phyloP scores from a whole-genome alignment of 2,329 filamentous ascomycete species.

The Calonectria pseudoreteaudii region DNA sequence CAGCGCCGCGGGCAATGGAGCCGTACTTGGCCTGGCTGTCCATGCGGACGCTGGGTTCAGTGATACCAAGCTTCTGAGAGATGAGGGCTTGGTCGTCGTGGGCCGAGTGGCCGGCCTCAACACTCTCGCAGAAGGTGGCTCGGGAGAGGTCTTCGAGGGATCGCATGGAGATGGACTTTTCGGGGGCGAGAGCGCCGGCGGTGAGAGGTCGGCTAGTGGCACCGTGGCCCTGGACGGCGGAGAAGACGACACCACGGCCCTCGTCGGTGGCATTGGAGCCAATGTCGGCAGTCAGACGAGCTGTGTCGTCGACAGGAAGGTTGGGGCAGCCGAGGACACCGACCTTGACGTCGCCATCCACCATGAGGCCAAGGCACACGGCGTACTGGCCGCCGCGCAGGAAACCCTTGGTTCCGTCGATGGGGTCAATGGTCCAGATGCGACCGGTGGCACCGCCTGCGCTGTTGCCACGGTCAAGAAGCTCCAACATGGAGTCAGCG shows the following conservation, averaged over 20 bases:
- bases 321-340: constrained; percentile 97
- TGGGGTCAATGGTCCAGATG: constrained; percentile 97
- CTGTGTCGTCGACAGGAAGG: constrained; percentile 85
- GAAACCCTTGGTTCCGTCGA: constrained; percentile 98
- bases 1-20: constrained; percentile 91
- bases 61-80: constrained; percentile 87
- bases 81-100: constrained; percentile 88
- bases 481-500: constrained; percentile 74
- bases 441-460: constrained; percentile 79
- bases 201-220: constrained; percentile 82
- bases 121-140: constrained; percentile 96
- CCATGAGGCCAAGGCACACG: constrained; percentile 90
- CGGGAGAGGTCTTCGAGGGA: constrained; percentile 77
- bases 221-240: constrained; percentile 82
- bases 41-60: constrained; percentile 90
- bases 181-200: constrained; percentile 60
- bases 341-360: constrained; percentile 93
- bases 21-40: constrained; percentile 99
- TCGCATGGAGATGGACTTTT: constrained; percentile 82
- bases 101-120: constrained; percentile 91
- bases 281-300: constrained; percentile 71
- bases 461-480: constrained; percentile 77
- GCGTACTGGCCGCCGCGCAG: constrained; percentile 96
- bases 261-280: constrained; percentile 80
- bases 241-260: constrained; percentile 88